Evolutionary conservation across 331 rosid genomes (phyloP), one percentile per base, ranked within the genome.

Genomic region (Quercus lobata): DNA sequence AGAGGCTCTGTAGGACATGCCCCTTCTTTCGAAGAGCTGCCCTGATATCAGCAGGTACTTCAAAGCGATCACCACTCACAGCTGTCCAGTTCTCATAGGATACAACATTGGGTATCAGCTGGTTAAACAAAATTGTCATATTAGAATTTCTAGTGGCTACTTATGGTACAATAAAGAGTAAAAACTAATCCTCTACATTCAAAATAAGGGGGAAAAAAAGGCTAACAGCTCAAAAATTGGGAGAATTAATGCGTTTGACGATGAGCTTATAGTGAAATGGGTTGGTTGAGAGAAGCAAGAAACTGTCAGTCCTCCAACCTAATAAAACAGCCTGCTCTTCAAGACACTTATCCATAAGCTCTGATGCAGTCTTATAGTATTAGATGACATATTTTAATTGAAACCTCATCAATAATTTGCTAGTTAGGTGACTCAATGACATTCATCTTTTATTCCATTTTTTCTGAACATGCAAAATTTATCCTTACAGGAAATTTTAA

Each of bases 41-140:
- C 79, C 95, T 91, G 7, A 86, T 84, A 70, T 84, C 30, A 54
- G 83, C 84, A 8, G 91, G 74, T 56, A 94, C 86, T 84, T 91
- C 97, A 81, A 91, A 71, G 74, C 86, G 93, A 77, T 92, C 90
- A 17, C 90, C 90, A 0, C 0, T 78, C 81, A 92, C 90, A 3
- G 92, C 87, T 44, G 97, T 90, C 97, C 97, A 94, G 73, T 92
- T 91, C 91, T 94, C 97, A 69, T 90, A 92, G 24, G 7, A 30
- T 24, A 90, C 92, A 82, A 85, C 85, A 56, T 88, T 92, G 1
- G 97, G 97, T 72, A 91, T 80, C 81, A 91, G 82, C 95, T 89
- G 92, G 62, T 80, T 41, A 81, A 44, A 74, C 35, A 84, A 44
- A 80, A 83, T 17, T 60, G 8, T 74, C 69, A 49, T 15, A 22